Evolutionary conservation across 768 basidiomycete species (phyloP), one percentile per base, ranked within the genome.

Genomic region (Gloeostereum incarnatum): DNA sequence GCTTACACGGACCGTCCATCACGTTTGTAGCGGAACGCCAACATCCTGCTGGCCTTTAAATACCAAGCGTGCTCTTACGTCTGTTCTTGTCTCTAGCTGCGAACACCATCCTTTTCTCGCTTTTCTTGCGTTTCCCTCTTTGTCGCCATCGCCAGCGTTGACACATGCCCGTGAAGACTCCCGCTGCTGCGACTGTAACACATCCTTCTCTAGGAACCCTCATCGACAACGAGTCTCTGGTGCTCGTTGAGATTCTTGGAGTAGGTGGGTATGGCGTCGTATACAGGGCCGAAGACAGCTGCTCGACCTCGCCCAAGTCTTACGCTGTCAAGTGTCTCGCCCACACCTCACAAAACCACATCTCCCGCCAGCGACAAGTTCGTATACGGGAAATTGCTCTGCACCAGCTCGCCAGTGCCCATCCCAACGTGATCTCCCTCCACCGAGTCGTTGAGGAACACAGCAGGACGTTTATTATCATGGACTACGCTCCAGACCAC

Each of bases 251-350:
- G 50, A 73, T 93, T 45, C 75, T 98, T 35, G 94, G 94, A 24
- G 76, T 85, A 23, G 94, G 94, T 9, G 93, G 93, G 17, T 98
- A 96, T 55, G 94, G 94, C 39, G 81, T 92, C 49, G 94, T 97
- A 8, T 96, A 94, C 58, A 83, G 86, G 40, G 93, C 89, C 18
- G 66, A 85, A 42, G 84, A 86, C 54, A 58, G 62, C 9, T 65
- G 53, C 37, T 63, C 71, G 48, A 60, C 66, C 26, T 62, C 66
- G 32, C 62, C 57, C 14, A 62, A 65, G 46, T 80, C 77, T 39
- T 91, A 76, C 58, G 91, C 92, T 42, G 91, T 98, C 51, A 97
- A 98, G 63, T 97, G 91, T 56, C 79, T 92, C 36, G 68, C 77
- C 26, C 78, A 74, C 50, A 56, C 68, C 21, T 55, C 54, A 16